These are phyloP conservation scores for Hansenula sp. DNA, from an alignment of 1,139 yeast genomes.

Conservation along the genomic window DNA sequence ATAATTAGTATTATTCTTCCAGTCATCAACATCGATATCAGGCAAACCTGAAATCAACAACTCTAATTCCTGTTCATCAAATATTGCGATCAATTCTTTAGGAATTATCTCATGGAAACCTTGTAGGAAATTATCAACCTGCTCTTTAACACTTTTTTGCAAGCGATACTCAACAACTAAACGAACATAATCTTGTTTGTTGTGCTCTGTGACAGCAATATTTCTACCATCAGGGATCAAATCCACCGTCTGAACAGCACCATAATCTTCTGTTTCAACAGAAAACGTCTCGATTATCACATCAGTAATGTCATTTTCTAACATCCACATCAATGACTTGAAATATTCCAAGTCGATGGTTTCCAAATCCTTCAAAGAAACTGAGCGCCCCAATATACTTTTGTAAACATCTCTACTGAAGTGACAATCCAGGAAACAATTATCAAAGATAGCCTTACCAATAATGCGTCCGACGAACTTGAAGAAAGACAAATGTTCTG, in stretches of 20 bases:
- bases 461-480: constrained; percentile 92
- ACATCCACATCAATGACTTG: constrained; percentile 92
- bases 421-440: constrained; percentile 87
- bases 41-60: constrained; percentile 92
- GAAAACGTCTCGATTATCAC: constrained; percentile 95
- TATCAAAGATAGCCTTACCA: constrained; percentile 92
- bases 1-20: constrained; percentile 85
- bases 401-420: constrained; percentile 95
- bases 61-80: constrained; percentile 95
- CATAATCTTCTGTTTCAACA: constrained; percentile 91
- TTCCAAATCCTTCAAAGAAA: constrained; percentile 91
- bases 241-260: constrained; percentile 79
- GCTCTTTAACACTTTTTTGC: constrained; percentile 80
- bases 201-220: constrained; percentile 84
- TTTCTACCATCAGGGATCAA: constrained; percentile 80
- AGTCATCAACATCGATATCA: constrained; percentile 91
- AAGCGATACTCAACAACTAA: constrained; percentile 84
- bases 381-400: constrained; percentile 74
- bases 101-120: constrained; percentile 94
- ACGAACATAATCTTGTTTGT: constrained; percentile 86
- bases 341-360: constrained; percentile 89
- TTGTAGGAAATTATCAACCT: constrained; percentile 76
- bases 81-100: constrained; percentile 79
- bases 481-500: constrained; percentile 89
- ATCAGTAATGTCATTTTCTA: constrained; percentile 94